Percentiles rank a stretch among this genome's conserved stretches.
Evolutionary conservation across 164 flowering plant genomes (phyloP).

Genomic region (Nelumbo lutea): DNA sequence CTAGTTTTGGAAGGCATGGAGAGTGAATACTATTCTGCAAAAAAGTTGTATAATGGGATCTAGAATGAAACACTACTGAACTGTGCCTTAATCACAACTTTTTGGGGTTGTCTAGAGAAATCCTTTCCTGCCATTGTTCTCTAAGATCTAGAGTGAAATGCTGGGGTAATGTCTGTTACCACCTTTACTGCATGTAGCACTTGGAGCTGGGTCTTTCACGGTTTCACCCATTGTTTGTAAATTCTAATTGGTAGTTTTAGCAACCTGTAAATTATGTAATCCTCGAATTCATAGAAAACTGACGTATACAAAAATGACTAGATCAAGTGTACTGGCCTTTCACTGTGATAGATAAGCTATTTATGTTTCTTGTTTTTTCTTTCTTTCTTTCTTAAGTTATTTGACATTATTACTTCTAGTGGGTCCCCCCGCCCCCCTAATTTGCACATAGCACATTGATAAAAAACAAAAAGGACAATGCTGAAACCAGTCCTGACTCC

Average conservation of each 20-base stretch:
- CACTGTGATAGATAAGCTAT: not conserved
- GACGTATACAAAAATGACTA: not conserved
- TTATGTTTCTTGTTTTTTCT: not conserved
- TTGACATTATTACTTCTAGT: no score
- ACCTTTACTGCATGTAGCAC: not conserved
- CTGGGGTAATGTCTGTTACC: not conserved
- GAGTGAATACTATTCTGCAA: not conserved
- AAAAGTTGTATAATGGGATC: no score
- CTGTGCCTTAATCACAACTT: no score
- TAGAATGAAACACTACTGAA: no score
- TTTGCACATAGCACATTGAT: no score
- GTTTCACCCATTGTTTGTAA: no score
- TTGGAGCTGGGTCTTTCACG: not conserved
- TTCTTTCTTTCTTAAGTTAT: no score
- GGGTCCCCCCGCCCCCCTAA: no score
- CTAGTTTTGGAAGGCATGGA: conserved; percentile 24
- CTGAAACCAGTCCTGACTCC: no score
- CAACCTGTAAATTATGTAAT: not conserved
- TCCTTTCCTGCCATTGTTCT: no score
- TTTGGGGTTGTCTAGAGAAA: no score
- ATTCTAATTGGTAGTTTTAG: not conserved
- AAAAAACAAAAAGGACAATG: no score
- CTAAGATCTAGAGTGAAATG: not conserved
- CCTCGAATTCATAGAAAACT: not conserved
- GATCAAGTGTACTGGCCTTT: not conserved